phyloP scores from a whole-genome alignment of 164 flowering plant genomes.

The Vitis cinerea region DNA sequence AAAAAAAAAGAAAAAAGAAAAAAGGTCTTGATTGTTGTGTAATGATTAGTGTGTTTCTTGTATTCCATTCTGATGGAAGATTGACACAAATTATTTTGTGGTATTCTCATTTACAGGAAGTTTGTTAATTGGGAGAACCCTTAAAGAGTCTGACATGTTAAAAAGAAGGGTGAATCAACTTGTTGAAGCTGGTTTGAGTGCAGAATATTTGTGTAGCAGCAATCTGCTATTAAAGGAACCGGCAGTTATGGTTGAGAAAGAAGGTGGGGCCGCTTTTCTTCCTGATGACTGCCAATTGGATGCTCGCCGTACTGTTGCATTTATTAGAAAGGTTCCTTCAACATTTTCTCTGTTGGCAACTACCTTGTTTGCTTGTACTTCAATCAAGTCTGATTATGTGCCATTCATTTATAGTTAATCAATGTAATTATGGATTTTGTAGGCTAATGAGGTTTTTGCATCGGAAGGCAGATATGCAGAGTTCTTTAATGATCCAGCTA shows the following conservation, averaged over 20 bases:
- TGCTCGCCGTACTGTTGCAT: constrained; percentile 54
- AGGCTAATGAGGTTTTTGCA: constrained; percentile 69
- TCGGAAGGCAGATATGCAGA: constrained; percentile 82
- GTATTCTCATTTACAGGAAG: constrained; percentile 46
- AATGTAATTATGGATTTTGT: constrained; percentile 13
- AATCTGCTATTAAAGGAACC: constrained; percentile 60
- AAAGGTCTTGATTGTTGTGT: no score
- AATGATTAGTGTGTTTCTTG: background rate
- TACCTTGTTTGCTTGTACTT: background rate
- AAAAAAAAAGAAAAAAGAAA: no score
- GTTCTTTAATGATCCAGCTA: constrained; percentile 78
- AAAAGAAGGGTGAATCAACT: constrained; percentile 41
- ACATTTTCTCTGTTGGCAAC: background rate
- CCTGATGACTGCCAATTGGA: constrained; percentile 77
- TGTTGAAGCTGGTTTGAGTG: constrained; percentile 60
- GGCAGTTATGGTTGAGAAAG: constrained; percentile 43
- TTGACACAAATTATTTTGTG: background rate
- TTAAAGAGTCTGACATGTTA: constrained; percentile 40
- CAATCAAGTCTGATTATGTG: background rate
- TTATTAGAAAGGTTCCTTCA: constrained; percentile 62
- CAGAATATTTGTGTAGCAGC: constrained; percentile 48
- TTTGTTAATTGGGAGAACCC: constrained; percentile 65
- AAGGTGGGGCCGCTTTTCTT: constrained; percentile 61
- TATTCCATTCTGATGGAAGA: constrained; percentile 7
- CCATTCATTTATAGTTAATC: background rate